These are phyloP conservation scores for Heliosperma pusillum DNA, from an alignment of 148 eudicot genomes.

Conservation along the genomic window DNA sequence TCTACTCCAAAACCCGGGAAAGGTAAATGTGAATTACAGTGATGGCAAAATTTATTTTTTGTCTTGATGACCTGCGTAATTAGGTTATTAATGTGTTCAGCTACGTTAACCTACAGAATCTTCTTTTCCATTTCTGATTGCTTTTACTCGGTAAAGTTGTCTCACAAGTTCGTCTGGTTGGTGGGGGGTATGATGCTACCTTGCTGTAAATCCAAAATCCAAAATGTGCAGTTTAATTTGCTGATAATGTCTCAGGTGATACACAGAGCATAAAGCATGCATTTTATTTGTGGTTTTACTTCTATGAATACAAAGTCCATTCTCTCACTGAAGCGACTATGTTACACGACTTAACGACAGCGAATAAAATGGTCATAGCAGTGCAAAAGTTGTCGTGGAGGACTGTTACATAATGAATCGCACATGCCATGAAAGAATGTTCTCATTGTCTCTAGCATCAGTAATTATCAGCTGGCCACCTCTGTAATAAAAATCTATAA, in stretches of 20 bases:
- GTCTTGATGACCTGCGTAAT: neutral
- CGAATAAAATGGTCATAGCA: neutral
- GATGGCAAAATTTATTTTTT: neutral
- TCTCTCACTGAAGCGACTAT: neutral
- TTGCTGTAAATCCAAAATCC: neutral
- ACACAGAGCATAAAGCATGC: neutral
- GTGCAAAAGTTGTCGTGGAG: neutral
- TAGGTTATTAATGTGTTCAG: neutral
- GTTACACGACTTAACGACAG: neutral
- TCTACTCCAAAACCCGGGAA: neutral
- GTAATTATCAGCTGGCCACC: no score
- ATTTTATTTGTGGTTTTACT: neutral
- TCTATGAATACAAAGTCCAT: no score
- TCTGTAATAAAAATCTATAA: no score
- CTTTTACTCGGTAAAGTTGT: neutral
- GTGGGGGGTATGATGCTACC: conserved; percentile 1
- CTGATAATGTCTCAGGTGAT: neutral
- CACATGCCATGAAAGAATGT: neutral
- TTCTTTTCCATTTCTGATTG: neutral
- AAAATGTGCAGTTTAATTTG: neutral
- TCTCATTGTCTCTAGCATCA: neutral
- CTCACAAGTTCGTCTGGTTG: neutral
- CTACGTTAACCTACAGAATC: neutral
- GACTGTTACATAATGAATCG: neutral
- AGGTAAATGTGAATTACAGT: neutral